These are phyloP conservation scores for Physcomitrium patens DNA, from an alignment of 225 moss, liverwort and hornwort genomes.

Conservation along the genomic window DNA sequence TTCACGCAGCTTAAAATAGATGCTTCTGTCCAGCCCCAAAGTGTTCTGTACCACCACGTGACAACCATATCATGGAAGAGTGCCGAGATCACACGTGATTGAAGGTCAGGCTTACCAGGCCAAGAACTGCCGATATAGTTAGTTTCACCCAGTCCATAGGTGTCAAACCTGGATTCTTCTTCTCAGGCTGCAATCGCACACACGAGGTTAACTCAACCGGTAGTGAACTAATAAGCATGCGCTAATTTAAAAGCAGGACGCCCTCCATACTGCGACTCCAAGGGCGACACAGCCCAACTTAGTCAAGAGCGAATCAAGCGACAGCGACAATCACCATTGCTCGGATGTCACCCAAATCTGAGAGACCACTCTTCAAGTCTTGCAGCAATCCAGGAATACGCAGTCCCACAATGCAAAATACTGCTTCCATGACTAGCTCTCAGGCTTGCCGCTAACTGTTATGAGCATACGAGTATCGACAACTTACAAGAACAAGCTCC, in stretches of 20 bases:
- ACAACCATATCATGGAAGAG: constrained; percentile 16
- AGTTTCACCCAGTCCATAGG: constrained; percentile 76
- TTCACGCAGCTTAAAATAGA: constrained; percentile 14
- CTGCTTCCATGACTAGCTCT: neutral
- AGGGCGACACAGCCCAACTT: neutral
- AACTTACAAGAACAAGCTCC: constrained; percentile 74
- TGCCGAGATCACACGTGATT: constrained; percentile 4
- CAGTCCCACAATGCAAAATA: constrained; percentile 13
- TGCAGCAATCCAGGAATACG: constrained; percentile 7
- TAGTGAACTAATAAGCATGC: neutral
- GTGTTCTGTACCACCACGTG: constrained; percentile 2
- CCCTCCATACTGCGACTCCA: constrained; percentile 1
- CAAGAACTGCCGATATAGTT: constrained; percentile 66
- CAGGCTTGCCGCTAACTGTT: neutral
- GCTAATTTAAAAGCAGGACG: constrained; percentile 18
- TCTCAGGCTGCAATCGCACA: constrained; percentile 56
- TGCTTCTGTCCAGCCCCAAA: constrained; percentile 16
- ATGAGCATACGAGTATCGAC: neutral
- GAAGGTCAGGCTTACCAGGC: constrained; percentile 52
- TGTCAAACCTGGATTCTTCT: constrained; percentile 72
- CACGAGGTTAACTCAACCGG: neutral
- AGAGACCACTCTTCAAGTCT: constrained; percentile 5
- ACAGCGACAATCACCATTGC: constrained; percentile 12
- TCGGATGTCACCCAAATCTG: constrained; percentile 1
- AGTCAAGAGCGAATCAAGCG: neutral